Base-by-base conservation (phyloP, 2,329 filamentous ascomycete genomes). In the Neofusicoccum laricinum region DNA sequence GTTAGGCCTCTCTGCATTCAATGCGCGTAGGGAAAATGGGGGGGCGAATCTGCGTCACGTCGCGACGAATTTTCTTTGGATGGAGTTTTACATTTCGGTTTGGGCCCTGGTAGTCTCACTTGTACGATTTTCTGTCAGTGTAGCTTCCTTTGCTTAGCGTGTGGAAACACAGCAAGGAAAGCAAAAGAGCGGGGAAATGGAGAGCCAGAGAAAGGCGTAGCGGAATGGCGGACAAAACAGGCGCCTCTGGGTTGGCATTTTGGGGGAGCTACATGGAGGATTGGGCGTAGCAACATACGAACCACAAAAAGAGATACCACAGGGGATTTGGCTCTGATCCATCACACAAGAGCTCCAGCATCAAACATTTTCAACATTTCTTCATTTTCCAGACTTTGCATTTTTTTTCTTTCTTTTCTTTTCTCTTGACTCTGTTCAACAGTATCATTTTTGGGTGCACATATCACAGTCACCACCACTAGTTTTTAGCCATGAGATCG, bases 41-140 rank as follows among this genome's bases (percentile, higher is more conserved):
- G n/a, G 48, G 34, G 17, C 49, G 11, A 15, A 21, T 32, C 41
- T 59, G 55, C 55, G 10, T 46, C 41, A 59, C 17, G 55, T 36
- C 30, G 40, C 40, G 41, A 59, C 55, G 55, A 59, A 46, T 59
- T 32, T 59, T 46, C 51, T 59, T 59, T 45, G 34, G 11, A 3
- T 30, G 41, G 41, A 43, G 41, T 48, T 48, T 48, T 21, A 48
- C 5, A 48, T 14, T 12, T 48, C 10, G 17, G 17, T 48, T 48
- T 12, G 45, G 45, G 17, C 17, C 11, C 19, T 30, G 1, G 17
- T 8, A 25, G 45, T 25, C 34, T 30, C 25, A 50, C 25, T 10
- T 50, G 14, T 50, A 30, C 21, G 11, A 25, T 50, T n/a, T 25
- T 50, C 21, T 50, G 46, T 43, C n/a, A 17, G 2, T 43, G n/a